Base-by-base conservation (phyloP, 202 grass and related monocot species). In the Schoenoplectus triqueter region DNA sequence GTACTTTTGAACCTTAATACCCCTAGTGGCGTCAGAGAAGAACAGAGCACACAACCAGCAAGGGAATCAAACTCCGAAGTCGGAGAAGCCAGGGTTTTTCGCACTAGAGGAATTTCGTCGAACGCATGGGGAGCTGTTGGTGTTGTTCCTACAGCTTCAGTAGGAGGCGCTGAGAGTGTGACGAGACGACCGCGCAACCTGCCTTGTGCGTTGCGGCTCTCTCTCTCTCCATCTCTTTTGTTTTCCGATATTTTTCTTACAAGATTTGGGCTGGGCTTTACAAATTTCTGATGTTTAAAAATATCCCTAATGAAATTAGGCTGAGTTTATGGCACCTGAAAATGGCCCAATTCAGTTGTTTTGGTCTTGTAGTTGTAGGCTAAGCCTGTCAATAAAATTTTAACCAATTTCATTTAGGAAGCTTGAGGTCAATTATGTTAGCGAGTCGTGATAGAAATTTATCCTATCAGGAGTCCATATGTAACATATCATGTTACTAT, bases 41-140 rank as follows among this genome's bases (percentile, higher is more conserved):
- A 20, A 56, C 19, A 78, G 10, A 61, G 3, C 21, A 5, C 11
- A 61, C 52, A 31, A 61, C 5, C 10, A 31, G 51, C 4, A 11
- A 8, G 2, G 10, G 15, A 9, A 31, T 66, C 51, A 44, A 9
- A 51, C 77, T 47, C 15, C 3, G 10, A 80, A 56, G 19, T 1
- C 42, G 44, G 46, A 2, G 42, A 3, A 46, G 8, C 59, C 79
- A 49, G 39, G n/a, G 60, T 21, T 65, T 54, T 17, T 14, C 9
- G 61, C 39, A 62, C 17, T 18, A 52, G 44, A 13, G 79, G 42
- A 66, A 82, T 82, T 82, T 82, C 79, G 79, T 82, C 79, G 79
- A 82, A 82, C 79, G 66, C 40, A 48, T 66, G 60, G 47, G 59
- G 61, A 61, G 14, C 50, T 52, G 69, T 66, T 62, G 59, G n/a